Evolutionary conservation across 768 basidiomycete species (phyloP), one percentile per base, ranked within the genome.

Genomic region (Baorangia bicolor): DNA sequence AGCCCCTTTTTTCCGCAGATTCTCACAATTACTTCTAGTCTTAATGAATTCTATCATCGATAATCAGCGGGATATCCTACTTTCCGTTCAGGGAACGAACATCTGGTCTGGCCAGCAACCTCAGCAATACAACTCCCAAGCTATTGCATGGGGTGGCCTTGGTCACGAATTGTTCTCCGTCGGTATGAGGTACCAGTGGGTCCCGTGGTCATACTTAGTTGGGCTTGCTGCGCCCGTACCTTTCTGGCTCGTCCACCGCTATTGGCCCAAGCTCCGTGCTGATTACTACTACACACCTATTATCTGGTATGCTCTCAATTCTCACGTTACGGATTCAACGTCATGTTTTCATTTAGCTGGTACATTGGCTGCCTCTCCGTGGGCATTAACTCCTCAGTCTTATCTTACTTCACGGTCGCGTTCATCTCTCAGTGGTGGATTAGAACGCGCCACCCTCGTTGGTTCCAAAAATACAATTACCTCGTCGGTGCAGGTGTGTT

Each of bases 1-100:
- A 14, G 13, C 18, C 11, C 12, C 4, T 21, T 37, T n/a, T 47
- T 21, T 11, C 34, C 37, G 1, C 27, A 20, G 7, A 20, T 13
- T 53, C 42, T 60, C n/a, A 48, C 28, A 27, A 2, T 10, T 23
- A 61, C 76, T 49, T 76, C 63, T 75, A 71, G 78, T 84, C 41
- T 62, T 87, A 49, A 84, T 85, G 84, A 84, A 81, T 58, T 76
- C 77, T 2, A 81, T 87, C 55, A 76, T 87, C 63, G 73, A 75
- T 48, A 75, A 68, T 37, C 80, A 84, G 44, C 73, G 76, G 0
- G 74, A 77, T 0, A 79, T 82, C 27, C 66, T 87, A 4, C 68
- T 85, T 25, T 79, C 77, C 6, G 76, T 81, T 0, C 73, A 86
- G 60, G 83, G 83, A 31, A 83, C 84, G 23, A 66, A 65, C 41